Conservation (phyloP, 179 eudicot genomes). For the Spinacia oleracea region DNA sequence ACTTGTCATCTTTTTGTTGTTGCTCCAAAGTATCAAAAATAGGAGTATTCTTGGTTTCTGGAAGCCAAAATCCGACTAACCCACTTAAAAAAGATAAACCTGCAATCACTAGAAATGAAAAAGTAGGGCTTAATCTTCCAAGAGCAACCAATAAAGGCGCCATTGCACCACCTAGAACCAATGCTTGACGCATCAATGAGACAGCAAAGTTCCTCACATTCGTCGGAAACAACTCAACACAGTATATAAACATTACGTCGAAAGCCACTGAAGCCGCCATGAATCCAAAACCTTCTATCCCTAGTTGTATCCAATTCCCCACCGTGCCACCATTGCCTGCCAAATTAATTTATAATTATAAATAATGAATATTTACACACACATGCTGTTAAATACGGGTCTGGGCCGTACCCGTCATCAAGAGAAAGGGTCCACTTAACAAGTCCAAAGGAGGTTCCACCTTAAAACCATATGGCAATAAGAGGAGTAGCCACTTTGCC, state of each 20-base stretch:
- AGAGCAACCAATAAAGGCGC: constrained; percentile 52
- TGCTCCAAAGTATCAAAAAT: constrained; percentile 56
- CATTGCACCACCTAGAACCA: constrained; percentile 55
- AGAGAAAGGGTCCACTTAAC: no score
- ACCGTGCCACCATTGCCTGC: constrained; percentile 9
- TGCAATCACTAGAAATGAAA: constrained; percentile 50
- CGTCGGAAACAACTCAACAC: constrained; percentile 60
- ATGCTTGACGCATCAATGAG: constrained; percentile 47
- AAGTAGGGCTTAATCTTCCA: constrained; percentile 39
- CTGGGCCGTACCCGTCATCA: no score
- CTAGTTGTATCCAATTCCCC: constrained; percentile 41
- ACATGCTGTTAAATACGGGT: no score
- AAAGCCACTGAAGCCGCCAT: constrained; percentile 49
- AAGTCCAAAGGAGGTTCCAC: no score
- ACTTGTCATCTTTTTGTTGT: constrained; percentile 39
- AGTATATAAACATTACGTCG: constrained; percentile 41
- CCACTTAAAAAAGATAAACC: constrained; percentile 45
- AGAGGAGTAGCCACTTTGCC: no score
- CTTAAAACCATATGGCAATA: no score
- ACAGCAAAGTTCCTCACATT: constrained; percentile 58
- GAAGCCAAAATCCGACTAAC: constrained; percentile 43
- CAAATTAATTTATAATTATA: no score
- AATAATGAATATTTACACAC: no score
- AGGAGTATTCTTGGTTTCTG: constrained; percentile 50
- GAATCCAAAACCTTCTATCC: constrained; percentile 42